Evolutionary conservation across 139 green algal species (phyloP), one percentile per base, ranked within the genome.

Genomic region (Micractinium sp.): DNA sequence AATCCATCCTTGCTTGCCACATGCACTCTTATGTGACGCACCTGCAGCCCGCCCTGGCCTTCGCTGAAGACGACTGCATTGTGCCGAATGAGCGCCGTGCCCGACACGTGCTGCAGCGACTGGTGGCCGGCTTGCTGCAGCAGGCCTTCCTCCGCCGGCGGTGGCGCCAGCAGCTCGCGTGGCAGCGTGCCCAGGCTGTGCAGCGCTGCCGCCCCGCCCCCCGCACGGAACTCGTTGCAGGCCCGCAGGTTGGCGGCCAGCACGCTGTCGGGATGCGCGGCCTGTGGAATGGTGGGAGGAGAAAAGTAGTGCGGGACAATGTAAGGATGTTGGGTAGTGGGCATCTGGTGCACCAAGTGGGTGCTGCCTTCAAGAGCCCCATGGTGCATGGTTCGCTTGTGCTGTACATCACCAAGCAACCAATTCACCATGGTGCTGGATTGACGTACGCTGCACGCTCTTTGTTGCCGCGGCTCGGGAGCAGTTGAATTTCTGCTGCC

Each of bases 211-310:
- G 36, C 63, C 19, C 63, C 35, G 29, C 47, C 83, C 23, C 83
- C 38, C 4, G 66, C 61, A 5, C 83, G 66, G 83, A 81, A 87
- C 0, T 56, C 83, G 39, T 53, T 63, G 63, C 83, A 87, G 83
- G 83, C 83, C 0, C 63, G 35, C 38, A 87, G 31, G 83, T 87
- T 87, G 66, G 83, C 66, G 29, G 83, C 83, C 66, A 87, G 83
- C 35, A 87, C 39, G 38, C 66, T 80, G 66, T 87, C 83, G 29
- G 63, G 61, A 14, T 87, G 83, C 36, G 36, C 83, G 1, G 38
- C 36, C 83, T 79, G 78, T 12, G 41, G 78, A 67, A 29, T 20
- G n/a, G 76, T 36, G 12, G 3, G 74, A 15, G 16, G 74, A 16
- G 35, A 47, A 0, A 2, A 47, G 73, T 1, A 80, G 74, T 22